Evolutionary conservation across 139 green algal species (phyloP).

Genomic region (Tetradesmus lagerheimii): DNA sequence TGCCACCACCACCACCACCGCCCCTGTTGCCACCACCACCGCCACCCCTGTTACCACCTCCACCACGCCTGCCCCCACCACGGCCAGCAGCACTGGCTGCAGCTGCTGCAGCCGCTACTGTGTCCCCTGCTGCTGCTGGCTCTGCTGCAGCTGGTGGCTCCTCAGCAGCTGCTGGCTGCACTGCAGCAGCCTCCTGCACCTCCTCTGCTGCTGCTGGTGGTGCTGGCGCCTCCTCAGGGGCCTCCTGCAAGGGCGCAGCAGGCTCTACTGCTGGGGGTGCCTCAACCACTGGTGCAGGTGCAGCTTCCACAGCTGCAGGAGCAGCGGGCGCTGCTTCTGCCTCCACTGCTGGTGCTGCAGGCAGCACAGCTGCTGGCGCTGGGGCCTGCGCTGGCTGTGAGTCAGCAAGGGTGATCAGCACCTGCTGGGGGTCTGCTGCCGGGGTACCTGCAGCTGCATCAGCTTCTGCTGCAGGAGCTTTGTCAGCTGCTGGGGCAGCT

Average conservation of each 20-base stretch:
- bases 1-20: neutral
- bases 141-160: neutral
- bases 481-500: neutral
- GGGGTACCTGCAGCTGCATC: neutral
- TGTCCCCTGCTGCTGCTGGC: neutral
- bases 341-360: neutral
- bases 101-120: neutral
- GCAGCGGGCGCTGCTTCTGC: neutral
- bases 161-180: constrained; percentile 8
- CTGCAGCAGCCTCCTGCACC: neutral
- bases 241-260: neutral
- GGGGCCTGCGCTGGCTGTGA: neutral
- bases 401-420: constrained; percentile 9
- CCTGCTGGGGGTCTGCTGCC: constrained; percentile 6
- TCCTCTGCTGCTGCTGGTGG: constrained; percentile 1
- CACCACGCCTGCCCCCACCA: neutral
- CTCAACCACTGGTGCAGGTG: neutral
- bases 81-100: neutral
- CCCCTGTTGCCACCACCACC: neutral
- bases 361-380: constrained; percentile 11
- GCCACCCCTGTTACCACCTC: neutral
- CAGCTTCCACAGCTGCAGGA: neutral
- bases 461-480: neutral
- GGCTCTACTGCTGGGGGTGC: neutral
- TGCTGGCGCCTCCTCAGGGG: neutral